Conservation (phyloP, 345 rosid species). For the Boechera stricta region DNA sequence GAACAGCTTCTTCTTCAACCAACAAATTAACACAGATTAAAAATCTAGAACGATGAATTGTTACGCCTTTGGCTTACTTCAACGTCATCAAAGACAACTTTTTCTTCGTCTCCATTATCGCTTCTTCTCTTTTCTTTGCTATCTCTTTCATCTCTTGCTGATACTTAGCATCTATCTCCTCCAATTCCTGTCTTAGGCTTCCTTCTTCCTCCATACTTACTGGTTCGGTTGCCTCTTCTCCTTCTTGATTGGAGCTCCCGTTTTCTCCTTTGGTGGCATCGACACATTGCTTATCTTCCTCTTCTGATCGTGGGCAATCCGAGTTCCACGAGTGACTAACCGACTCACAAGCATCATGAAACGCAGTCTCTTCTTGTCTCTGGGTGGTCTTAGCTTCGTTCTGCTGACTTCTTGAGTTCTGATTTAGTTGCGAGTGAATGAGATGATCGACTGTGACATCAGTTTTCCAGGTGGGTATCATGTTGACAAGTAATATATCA, state of each 20-base stretch:
- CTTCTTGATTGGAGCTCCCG: slow-evolving; percentile 34
- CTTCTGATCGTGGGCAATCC: slow-evolving; percentile 36
- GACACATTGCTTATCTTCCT: slow-evolving; percentile 37
- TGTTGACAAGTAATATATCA: slow-evolving; percentile 66
- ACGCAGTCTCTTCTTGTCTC: slow-evolving; percentile 41
- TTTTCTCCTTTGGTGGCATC: slow-evolving; percentile 41
- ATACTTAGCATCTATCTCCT: slow-evolving; percentile 66
- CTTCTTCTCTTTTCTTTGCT: slow-evolving; percentile 64
- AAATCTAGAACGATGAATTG: neutral
- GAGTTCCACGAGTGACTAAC: slow-evolving; percentile 36
- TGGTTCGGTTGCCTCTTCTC: slow-evolving; percentile 43
- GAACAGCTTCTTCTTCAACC: slow-evolving; percentile 13
- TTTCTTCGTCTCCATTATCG: slow-evolving; percentile 59
- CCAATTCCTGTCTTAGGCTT: slow-evolving; percentile 57
- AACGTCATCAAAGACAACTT: slow-evolving; percentile 51
- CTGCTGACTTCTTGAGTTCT: slow-evolving; percentile 39
- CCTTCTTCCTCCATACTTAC: slow-evolving; percentile 51
- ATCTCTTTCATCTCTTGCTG: slow-evolving; percentile 63
- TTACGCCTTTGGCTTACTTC: slow-evolving; percentile 16
- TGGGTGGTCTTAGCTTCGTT: slow-evolving; percentile 33
- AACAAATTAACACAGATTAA: neutral
- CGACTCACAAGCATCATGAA: slow-evolving; percentile 40
- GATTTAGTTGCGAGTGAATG: slow-evolving; percentile 46
- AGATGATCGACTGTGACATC: slow-evolving; percentile 56
- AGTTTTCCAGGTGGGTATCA: slow-evolving; percentile 62